Percentiles rank a stretch among this genome's conserved stretches.
Evolutionary conservation across 2,329 filamentous ascomycete genomes (phyloP).

Genomic region (Talaromyces sp.): DNA sequence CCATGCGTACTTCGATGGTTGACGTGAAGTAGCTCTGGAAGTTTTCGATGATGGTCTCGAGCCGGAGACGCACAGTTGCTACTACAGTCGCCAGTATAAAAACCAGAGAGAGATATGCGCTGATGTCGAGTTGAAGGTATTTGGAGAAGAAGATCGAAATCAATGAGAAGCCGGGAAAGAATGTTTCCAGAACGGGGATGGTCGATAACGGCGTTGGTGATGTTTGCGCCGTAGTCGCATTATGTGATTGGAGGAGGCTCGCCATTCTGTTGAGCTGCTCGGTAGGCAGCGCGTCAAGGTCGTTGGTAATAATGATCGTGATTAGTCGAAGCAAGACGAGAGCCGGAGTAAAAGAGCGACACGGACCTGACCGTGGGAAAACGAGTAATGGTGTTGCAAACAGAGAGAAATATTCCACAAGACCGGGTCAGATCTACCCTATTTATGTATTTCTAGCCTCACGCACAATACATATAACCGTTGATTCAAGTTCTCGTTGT

Average conservation of each 20-base stretch:
- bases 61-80: slow-evolving; percentile 53
- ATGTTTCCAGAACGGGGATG: slow-evolving; percentile 9
- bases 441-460: not conserved
- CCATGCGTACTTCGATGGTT: slow-evolving; percentile 61
- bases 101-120: slow-evolving; percentile 57
- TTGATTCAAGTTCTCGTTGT: not conserved
- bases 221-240: slow-evolving; percentile 7
- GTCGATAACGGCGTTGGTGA: not conserved
- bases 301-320: not conserved
- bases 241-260: slow-evolving; percentile 6
- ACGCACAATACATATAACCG: not conserved
- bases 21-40: slow-evolving; percentile 59
- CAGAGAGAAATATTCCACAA: not conserved
- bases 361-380: not conserved
- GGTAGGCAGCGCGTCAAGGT: too few species aligned
- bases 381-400: not conserved
- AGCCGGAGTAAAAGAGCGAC: not conserved
- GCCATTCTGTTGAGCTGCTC: not conserved
- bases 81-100: slow-evolving; percentile 49
- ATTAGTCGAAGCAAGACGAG: not conserved
- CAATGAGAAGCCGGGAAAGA: slow-evolving; percentile 14
- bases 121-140: slow-evolving; percentile 16
- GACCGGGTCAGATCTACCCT: not conserved
- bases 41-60: slow-evolving; percentile 47
- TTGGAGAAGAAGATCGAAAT: slow-evolving; percentile 40